Base-by-base conservation (phyloP, 2,329 filamentous ascomycete species). In the Penicillium sp. region DNA sequence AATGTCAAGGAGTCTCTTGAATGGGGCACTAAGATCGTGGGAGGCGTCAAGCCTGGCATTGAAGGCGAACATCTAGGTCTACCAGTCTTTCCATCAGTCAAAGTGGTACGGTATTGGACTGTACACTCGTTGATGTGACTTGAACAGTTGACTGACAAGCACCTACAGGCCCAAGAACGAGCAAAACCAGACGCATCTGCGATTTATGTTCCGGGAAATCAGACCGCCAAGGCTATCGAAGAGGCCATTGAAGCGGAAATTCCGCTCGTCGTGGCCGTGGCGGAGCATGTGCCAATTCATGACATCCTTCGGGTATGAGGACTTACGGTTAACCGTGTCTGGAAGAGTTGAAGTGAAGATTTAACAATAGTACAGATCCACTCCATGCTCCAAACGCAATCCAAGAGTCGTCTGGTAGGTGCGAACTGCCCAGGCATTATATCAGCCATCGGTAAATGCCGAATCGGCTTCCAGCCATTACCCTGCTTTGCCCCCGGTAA, bases 381-480 rank as follows among this genome's bases (percentile, higher is more conserved):
- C 49, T 85, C 86, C 25, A 85, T 90, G 46, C 79, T 92, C 5
- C 79, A 84, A 58, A 88, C 87, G 0, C 89, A 92, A 67, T 86
- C 81, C 1, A 87, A 83, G 62, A 89, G 87, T 0, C 79, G 89
- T 7, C 79, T 93, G 0, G 87, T 93, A 0, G 89, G 89, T 1
- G 87, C 89, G n/a, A 93, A 92, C 68, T 88, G 87, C 19, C 88
- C 89, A 0, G 89, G 89, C 0, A 91, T 93, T 58, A 90, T 92
- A 54, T 88, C 88, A 4, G 86, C 88, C 0, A 82, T 86, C 22
- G 86, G 85, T 2, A 83, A 80, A 64, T 92, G 89, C 63, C 80
- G 85, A 42, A 85, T 88, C 67, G 89, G 89, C 0, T 91, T 92
- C 68, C 88, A 91, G 69, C 89, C 89, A 5, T 76, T 92, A 12